Evolutionary conservation across 306 rosid species (phyloP), one percentile per base, ranked within the genome.

Genomic region (Lathyrus oleraceus): DNA sequence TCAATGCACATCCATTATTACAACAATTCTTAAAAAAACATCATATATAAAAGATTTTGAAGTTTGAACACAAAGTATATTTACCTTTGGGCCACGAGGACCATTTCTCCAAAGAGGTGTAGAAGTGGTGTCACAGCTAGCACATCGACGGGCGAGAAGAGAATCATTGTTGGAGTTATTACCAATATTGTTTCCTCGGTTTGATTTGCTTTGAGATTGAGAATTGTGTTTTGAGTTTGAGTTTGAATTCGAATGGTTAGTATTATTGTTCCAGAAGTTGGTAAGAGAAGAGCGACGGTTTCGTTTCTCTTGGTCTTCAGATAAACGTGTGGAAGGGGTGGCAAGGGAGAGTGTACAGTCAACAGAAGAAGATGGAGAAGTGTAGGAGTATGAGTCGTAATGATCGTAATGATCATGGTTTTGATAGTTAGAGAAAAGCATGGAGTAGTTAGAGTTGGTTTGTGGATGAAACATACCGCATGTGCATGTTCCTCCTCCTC

Each of bases 71-170:
- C n/a, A 10, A 51, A 51, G 13, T 49, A 9, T 17, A 17, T 49
- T 44, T 75, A 94, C 99, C 97, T 95, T 95, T 0, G 99, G 99
- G 77, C 99, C 99, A 54, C 95, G 79, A 0, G 99, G 99, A 20
- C 99, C 99, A 52, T 95, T 95, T 57, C 99, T 83, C 99, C 99
- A 95, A 1, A 95, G 96, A 1, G 99, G 99, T 5, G 99, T 95
- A 8, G 99, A 95, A 70, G 97, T 95, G 74, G 99, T 91, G 82
- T 95, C 96, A 14, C 99, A 95, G 83, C 91, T 95, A 2, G 99
- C 99, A 27, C 99, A 95, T 6, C 97, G 96, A 59, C 97, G 99
- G 57, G 96, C 97, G 11, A 88, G 81, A 48, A 91, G 96, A 25
- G 99, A 70, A 27, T 95, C 97, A 27, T 47, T 65, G 72, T 60